Base-by-base conservation (phyloP, 176 grass and related monocot species). In the Musa acuminata region DNA sequence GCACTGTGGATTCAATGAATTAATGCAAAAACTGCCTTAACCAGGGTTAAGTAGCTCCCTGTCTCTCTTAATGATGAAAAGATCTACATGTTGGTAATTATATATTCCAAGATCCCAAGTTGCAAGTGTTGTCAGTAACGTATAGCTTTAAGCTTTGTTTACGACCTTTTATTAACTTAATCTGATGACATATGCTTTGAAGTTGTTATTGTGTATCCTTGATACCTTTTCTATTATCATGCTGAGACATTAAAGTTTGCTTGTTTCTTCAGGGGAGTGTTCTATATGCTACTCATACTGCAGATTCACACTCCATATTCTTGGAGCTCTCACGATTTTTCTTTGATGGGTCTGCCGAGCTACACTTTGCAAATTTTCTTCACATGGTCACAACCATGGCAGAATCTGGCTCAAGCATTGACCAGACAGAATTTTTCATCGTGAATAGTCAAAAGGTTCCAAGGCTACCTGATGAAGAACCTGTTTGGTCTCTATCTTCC, bases 251-350 rank as follows among this genome's bases (percentile, higher is more conserved):
- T 67, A 53, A 63, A 55, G 52, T 72, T 74, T 82, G 7, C 48
- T 78, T 64, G 63, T 75, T 78, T 86, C 71, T 97, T 63, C 94
- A 98, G 94, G 94, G 81, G 74, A 93, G 80, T 75, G 87, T 58
- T 11, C 71, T 93, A 22, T 93, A 93, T 69, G 62, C 85, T 78
- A 83, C 86, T 3, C 75, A 84, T 52, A 68, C 67, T 20, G 82
- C 84, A 51, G 88, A 98, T 87, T 85, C 88, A 48, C 94, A 98
- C 77, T 77, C 84, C 24, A 59, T 98, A 49, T 91, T 90, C 82
- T 72, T 98, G 75, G 94, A 98, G 72, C 78, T 93, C 13, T 98
- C 94, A 68, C 87, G 94, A 77, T 67, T 98, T 69, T 93, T 98
- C 76, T 89, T 98, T 80, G 86, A 87, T 83, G 94, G 94, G 63